Percentiles rank a stretch among this genome's conserved stretches.
Conservation (phyloP, 148 eudicot genomes). For the Camellia granthamiana region DNA sequence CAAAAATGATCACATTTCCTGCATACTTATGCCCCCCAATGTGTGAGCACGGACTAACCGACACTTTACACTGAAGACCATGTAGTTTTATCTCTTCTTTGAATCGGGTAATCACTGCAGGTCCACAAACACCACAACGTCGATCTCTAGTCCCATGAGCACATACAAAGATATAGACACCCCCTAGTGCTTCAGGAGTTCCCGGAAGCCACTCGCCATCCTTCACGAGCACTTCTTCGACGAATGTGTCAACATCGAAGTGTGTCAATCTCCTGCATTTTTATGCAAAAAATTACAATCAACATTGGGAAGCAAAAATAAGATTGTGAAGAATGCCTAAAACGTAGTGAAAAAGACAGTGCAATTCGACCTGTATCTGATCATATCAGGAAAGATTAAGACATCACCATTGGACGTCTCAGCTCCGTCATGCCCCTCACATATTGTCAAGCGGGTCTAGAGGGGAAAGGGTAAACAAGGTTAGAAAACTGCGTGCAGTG, state of each 20-base stretch:
- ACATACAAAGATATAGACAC: conserved; percentile 80
- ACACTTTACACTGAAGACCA: conserved; percentile 76
- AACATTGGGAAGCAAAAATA: neutral
- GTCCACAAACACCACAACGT: conserved; percentile 98
- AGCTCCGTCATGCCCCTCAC: conserved; percentile 98
- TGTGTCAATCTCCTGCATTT: conserved; percentile 91
- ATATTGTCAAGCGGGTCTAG: conserved; percentile 89
- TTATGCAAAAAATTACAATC: conserved; percentile 8
- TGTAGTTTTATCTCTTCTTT: conserved; percentile 69
- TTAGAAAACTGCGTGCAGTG: neutral
- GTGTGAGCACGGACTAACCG: conserved; percentile 92
- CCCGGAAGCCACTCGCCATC: conserved; percentile 97
- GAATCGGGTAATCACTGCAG: conserved; percentile 71
- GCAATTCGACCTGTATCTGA: conserved; percentile 78
- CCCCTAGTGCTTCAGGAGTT: conserved; percentile 74
- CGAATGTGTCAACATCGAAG: conserved; percentile 96
- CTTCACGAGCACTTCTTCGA: conserved; percentile 93
- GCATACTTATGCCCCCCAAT: conserved; percentile 98
- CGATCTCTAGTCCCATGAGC: conserved; percentile 94
- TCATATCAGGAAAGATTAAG: conserved; percentile 97
- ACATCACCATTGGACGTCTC: conserved; percentile 99
- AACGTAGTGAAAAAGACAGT: neutral
- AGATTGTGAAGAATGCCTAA: neutral
- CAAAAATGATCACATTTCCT: conserved; percentile 92
- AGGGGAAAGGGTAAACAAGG: conserved; percentile 15